Conservation (phyloP, 352 stramenopile genomes). For the Phytophthora fragariaefolia region DNA sequence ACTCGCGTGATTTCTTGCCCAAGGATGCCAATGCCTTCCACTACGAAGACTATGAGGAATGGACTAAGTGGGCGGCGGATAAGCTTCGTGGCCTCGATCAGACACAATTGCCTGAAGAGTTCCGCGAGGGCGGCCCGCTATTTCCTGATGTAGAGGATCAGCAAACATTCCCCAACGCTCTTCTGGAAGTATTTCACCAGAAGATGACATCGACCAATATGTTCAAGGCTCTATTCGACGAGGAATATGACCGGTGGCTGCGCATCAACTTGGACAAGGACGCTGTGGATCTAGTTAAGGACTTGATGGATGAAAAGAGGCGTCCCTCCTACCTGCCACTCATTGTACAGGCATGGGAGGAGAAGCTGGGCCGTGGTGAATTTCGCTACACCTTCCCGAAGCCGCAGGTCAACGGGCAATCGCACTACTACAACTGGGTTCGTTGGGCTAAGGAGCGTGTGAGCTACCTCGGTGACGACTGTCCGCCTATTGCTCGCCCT, state of each 20-base stretch:
- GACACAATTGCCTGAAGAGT: slow-evolving; percentile 52
- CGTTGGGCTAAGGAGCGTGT: slow-evolving; percentile 84
- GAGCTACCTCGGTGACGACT: slow-evolving; percentile 56
- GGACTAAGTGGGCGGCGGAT: slow-evolving; percentile 60
- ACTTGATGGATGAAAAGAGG: slow-evolving; percentile 34
- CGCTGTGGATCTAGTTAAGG: slow-evolving; percentile 47
- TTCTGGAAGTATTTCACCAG: slow-evolving; percentile 67
- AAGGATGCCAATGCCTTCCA: slow-evolving; percentile 43
- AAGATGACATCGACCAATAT: slow-evolving; percentile 55
- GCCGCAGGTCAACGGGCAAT: slow-evolving; percentile 54
- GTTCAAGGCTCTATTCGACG: slow-evolving; percentile 62
- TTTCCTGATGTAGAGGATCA: slow-evolving; percentile 63
- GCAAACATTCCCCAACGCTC: slow-evolving; percentile 61
- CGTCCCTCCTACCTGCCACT: slow-evolving; percentile 60
- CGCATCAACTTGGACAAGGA: slow-evolving; percentile 70
- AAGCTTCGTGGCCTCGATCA: slow-evolving; percentile 49
- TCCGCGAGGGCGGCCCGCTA: slow-evolving; percentile 55
- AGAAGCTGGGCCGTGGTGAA: slow-evolving; percentile 53
- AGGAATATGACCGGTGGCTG: slow-evolving; percentile 66
- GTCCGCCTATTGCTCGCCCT: slow-evolving; percentile 53
- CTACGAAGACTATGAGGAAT: slow-evolving; percentile 69
- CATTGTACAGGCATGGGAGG: slow-evolving; percentile 69
- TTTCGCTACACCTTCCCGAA: slow-evolving; percentile 79
- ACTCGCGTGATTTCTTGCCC: slow-evolving; percentile 72
- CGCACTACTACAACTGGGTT: slow-evolving; percentile 78